Conservation (phyloP, 2,329 filamentous ascomycete genomes). For the Uncinocarpus reesii region DNA sequence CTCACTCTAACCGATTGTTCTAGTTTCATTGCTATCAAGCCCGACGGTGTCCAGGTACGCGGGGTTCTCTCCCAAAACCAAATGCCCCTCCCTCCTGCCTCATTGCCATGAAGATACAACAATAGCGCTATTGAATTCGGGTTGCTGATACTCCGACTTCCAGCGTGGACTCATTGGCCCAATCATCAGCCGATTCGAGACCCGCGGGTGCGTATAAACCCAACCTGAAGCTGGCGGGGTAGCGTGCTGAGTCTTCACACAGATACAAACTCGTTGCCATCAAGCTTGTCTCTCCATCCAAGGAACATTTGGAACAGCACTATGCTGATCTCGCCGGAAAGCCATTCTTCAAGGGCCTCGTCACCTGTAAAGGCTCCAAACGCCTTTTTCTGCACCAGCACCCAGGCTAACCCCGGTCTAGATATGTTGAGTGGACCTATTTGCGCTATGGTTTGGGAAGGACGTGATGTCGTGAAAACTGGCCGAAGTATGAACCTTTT, state of each 20-base stretch:
- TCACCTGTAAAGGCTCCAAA: conserved; percentile 60
- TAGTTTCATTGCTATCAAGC: conserved; percentile 99
- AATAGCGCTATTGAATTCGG: not conserved
- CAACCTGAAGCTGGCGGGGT: not conserved
- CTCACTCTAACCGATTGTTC: conserved; percentile 8
- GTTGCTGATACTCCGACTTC: conserved; percentile 21
- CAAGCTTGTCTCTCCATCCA: conserved; percentile 81
- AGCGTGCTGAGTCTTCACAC: conserved; percentile 17
- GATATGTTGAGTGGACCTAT: conserved; percentile 97
- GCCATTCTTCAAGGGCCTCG: conserved; percentile 89
- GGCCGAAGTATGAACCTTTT: conserved; percentile 60
- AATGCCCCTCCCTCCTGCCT: not conserved
- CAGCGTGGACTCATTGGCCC: conserved; percentile 94
- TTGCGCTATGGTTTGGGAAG: conserved; percentile 99
- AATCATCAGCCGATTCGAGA: conserved; percentile 98
- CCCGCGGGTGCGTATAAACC: conserved; percentile 60
- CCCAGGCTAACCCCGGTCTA: conserved; percentile 29
- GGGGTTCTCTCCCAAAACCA: not conserved
- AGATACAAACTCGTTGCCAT: conserved; percentile 98
- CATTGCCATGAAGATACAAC: not conserved
- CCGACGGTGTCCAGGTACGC: conserved; percentile 93
- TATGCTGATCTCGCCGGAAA: conserved; percentile 87
- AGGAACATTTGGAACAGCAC: conserved; percentile 97
- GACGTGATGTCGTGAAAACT: conserved; percentile 97
- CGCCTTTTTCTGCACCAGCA: not conserved